Conservation (phyloP, 208 protist species). For the Paratrypanosoma confusum region DNA sequence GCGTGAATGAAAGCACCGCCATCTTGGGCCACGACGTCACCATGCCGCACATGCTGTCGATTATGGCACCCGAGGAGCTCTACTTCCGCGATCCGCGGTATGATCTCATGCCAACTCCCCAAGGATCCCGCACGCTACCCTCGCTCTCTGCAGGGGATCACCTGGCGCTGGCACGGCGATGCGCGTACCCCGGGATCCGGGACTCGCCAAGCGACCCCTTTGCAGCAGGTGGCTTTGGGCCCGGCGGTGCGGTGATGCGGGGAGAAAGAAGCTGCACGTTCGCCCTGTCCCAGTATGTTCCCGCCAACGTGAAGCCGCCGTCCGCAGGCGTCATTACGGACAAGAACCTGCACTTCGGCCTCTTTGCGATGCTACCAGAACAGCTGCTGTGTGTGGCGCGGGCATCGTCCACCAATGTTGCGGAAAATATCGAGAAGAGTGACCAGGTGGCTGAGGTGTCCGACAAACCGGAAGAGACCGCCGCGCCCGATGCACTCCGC, state of each 20-base stretch:
- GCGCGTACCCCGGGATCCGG: slow-evolving; percentile 2
- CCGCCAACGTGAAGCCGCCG: slow-evolving; percentile 29
- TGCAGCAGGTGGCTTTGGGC: neutral
- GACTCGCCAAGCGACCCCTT: neutral
- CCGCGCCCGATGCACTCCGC: too few species aligned
- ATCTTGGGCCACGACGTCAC: neutral
- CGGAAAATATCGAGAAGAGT: too few species aligned
- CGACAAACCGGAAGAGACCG: too few species aligned
- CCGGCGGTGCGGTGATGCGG: neutral
- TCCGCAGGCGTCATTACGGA: slow-evolving; percentile 64
- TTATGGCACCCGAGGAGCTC: slow-evolving; percentile 18
- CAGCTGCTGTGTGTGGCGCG: too few species aligned
- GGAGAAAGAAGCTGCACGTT: slow-evolving; percentile 16
- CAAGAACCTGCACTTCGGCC: slow-evolving; percentile 47
- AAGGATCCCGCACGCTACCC: neutral
- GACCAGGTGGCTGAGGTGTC: too few species aligned
- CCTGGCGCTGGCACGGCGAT: neutral
- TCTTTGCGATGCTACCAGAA: slow-evolving; percentile 63
- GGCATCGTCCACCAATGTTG: too few species aligned
- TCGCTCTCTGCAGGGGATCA: neutral
- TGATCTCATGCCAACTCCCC: slow-evolving; percentile 22
- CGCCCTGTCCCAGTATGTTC: slow-evolving; percentile 22
- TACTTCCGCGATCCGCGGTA: slow-evolving; percentile 45
- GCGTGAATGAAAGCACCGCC: neutral
- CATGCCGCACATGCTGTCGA: neutral